Conservation (phyloP, 192 early-diverging fungal species). For the Oehlia diaphana region DNA sequence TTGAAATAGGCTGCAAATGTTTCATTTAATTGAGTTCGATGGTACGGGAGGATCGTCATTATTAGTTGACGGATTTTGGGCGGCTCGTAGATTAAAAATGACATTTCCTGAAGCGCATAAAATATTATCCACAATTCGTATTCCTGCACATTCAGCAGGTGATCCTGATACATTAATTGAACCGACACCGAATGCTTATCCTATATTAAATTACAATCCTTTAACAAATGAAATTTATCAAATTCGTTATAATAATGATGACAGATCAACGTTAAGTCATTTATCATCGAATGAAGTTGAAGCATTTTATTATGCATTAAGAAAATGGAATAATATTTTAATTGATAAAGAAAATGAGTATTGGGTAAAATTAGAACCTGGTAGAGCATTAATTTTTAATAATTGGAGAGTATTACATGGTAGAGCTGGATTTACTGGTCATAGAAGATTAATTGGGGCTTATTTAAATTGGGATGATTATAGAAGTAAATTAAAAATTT, state of each 20-base stretch:
- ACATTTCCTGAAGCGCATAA: conserved; percentile 59
- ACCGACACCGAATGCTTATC: conserved; percentile 55
- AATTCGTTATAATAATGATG: conserved; percentile 83
- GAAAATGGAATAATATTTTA: conserved; percentile 65
- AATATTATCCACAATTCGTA: conserved; percentile 53
- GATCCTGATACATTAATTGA: conserved; percentile 64
- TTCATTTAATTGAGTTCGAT: conserved; percentile 70
- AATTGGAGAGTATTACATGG: conserved; percentile 86
- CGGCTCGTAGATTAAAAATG: conserved; percentile 61
- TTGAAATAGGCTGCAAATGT: conserved; percentile 67
- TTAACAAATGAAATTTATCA: conserved; percentile 55
- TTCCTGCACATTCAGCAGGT: conserved; percentile 76
- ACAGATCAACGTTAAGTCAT: conserved; percentile 65
- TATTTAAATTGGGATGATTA: conserved; percentile 83
- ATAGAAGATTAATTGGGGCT: conserved; percentile 66
- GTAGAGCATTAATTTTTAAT: conserved; percentile 73
- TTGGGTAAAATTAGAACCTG: conserved; percentile 68
- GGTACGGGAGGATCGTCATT: conserved; percentile 75
- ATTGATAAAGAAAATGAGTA: conserved; percentile 56
- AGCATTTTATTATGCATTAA: conserved; percentile 69
- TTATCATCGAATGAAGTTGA: conserved; percentile 46
- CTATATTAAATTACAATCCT: conserved; percentile 70
- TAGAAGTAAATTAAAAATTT: conserved; percentile 45
- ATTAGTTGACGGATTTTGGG: conserved; percentile 79
- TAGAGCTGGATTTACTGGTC: conserved; percentile 67